Evolutionary conservation across 306 rosid genomes (phyloP), one percentile per base, ranked within the genome.

Genomic region (Gillenia trifoliata): DNA sequence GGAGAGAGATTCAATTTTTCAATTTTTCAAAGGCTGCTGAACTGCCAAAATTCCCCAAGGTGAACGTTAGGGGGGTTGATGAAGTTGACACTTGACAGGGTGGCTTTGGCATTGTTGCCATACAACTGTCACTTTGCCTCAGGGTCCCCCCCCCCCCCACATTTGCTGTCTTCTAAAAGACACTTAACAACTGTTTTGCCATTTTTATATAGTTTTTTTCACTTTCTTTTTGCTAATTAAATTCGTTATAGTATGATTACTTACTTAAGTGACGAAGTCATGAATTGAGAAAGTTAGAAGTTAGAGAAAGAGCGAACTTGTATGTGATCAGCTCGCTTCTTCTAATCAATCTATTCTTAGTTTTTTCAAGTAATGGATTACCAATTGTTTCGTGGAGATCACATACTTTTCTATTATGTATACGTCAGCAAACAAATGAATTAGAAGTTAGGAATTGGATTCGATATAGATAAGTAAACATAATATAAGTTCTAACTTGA

Each of bases 121-220:
- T 67, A 83, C 80, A 83, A 78, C 83, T 83, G 83, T 78, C 54
- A 28, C n/a, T 43, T 77, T 62, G 63, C 52, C 60, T 59, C 25
- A 41, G 17, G 64, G 64, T 25, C 33, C 64, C 34, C n/a, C 77
- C 71, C 11, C 33, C 64, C 34, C n/a, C 77, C 71, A 70, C 62
- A 45, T 47, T 70, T 49, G 80, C 83, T 75, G 86, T 78, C 80
- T 75, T 75, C 25, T n/a, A 20, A 19, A 28, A 16, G 40, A 6
- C 8, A 33, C 43, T 64, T 65, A 78, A 57, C 68, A 5, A 75
- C 47, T 78, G 71, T 78, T 78, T 69, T 64, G 74, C 67, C 60
- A 26, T 66, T 64, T 49, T 31, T 26, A 8, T 1, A 4, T 55
- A 19, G 19, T 45, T 45, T 26, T 25, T 45, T 33, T 13, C 9